Base-by-base conservation (phyloP, 805 yeast genomes). In the Barnettozyma wickerhamii region DNA sequence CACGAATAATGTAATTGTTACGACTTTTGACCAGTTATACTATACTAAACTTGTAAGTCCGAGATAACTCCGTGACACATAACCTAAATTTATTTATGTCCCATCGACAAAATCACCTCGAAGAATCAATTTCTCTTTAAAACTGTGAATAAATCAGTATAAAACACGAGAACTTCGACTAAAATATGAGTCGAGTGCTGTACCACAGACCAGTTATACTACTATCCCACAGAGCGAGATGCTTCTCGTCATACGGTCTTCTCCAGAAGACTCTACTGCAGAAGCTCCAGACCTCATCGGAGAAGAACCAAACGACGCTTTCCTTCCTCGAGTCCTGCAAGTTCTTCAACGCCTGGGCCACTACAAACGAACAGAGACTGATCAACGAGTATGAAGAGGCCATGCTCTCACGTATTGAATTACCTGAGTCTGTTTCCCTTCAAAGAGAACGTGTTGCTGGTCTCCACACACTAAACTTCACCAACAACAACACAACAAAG, bases 391-490 rank as follows among this genome's bases (percentile, higher is more conserved):
- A 51, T 31, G 55, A 53, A 30, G 47, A 52, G 33, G 40, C 35
- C 4, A 40, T 55, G 3, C 18, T 55, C 9, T 23, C 44, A 2
- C 37, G 45, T 1, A 19, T 51, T 1, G 13, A 36, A 5, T 37
- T 53, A 1, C 50, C 56, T 6, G 6, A 27, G 2, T 41, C 28
- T 4, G 50, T 49, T 7, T 9, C 9, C 6, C 19, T 49, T 10
- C 15, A 35, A 1, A 38, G 44, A 10, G 15, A 13, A 4, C 43
- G 31, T 4, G 44, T 45, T 3, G 48, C 53, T 3, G 56, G 56
- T 1, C 38, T 56, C 4, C 51, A 49, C 29, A 49, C 56, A 23
- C 18, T 55, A 13, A 38, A 57, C 49, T 52, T 60, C 49, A 59
- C 45, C 10, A 63, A 60, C 35, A 24, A 21, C 3, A 27, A 29